Evolutionary conservation across 2,329 filamentous ascomycete species (phyloP).

Genomic region (Bipolaris cookei): DNA sequence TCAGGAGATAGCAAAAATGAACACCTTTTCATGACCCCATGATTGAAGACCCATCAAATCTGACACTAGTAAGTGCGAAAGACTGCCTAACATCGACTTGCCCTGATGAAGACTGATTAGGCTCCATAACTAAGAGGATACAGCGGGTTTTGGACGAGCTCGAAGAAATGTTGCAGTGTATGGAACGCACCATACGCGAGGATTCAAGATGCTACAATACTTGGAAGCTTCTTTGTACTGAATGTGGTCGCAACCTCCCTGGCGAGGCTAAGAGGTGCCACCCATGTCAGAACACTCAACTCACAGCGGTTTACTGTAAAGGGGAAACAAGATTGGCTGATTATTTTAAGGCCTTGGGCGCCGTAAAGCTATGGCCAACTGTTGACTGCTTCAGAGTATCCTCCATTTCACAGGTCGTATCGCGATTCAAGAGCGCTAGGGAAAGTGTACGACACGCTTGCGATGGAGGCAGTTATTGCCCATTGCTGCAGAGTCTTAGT

Average conservation of each 20-base stretch:
- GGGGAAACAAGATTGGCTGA: constrained; percentile 8
- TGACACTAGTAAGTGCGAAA: neutral
- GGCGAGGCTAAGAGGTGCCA: constrained; percentile 8
- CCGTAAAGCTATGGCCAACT: constrained; percentile 7
- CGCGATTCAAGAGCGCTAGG: neutral
- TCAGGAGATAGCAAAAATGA: no score
- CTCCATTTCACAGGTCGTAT: neutral
- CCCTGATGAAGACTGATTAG: neutral
- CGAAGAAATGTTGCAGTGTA: neutral
- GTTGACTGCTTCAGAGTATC: neutral
- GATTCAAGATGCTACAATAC: neutral
- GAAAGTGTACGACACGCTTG: constrained; percentile 2
- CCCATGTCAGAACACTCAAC: constrained; percentile 3
- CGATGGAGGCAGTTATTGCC: neutral
- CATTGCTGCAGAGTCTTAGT: neutral
- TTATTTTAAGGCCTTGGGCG: constrained; percentile 4
- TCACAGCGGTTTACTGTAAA: neutral
- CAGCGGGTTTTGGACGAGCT: neutral
- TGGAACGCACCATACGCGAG: neutral
- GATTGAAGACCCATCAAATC: no score
- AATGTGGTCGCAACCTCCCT: constrained; percentile 1
- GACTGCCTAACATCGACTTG: neutral
- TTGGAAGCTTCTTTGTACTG: neutral
- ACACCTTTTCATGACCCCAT: no score
- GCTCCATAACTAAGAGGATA: neutral